Conservation (phyloP, 495 filamentous ascomycete species). For the Aspergillus biplanus region DNA sequence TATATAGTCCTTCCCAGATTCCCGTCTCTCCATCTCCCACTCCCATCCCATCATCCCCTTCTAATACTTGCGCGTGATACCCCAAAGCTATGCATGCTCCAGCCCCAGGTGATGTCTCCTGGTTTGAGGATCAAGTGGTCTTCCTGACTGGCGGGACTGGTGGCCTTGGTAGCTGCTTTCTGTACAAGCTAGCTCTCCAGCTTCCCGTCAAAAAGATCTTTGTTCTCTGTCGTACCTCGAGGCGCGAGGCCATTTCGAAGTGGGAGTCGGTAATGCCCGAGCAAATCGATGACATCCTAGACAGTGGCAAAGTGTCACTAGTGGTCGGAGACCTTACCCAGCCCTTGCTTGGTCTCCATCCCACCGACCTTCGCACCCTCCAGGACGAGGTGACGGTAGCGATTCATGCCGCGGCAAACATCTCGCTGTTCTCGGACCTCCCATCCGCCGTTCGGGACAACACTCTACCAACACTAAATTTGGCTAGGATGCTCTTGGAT, state of each 20-base stretch:
- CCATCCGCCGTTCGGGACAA: conserved; percentile 18
- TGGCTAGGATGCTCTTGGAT: background rate
- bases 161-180: conserved; percentile 26
- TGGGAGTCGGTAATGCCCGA: conserved; percentile 28
- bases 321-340: conserved; percentile 26
- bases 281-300: conserved; percentile 25
- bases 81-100: too few species aligned
- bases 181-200: conserved; percentile 30
- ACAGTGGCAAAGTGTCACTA: conserved; percentile 23
- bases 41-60: too few species aligned
- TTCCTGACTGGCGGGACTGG: conserved; percentile 32
- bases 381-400: conserved; percentile 21
- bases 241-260: conserved; percentile 19
- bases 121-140: conserved; percentile 26
- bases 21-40: too few species aligned
- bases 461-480: conserved; percentile 9
- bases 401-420: conserved; percentile 24
- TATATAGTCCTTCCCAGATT: too few species aligned
- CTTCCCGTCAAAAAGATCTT: conserved; percentile 27
- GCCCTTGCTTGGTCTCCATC: conserved; percentile 15
- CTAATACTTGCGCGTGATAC: too few species aligned
- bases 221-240: conserved; percentile 19
- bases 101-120: too few species aligned
- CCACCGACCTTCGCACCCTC: conserved; percentile 3
- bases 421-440: conserved; percentile 21